Base-by-base conservation (phyloP, 306 rosid genomes). In the Cajanus cajan region DNA sequence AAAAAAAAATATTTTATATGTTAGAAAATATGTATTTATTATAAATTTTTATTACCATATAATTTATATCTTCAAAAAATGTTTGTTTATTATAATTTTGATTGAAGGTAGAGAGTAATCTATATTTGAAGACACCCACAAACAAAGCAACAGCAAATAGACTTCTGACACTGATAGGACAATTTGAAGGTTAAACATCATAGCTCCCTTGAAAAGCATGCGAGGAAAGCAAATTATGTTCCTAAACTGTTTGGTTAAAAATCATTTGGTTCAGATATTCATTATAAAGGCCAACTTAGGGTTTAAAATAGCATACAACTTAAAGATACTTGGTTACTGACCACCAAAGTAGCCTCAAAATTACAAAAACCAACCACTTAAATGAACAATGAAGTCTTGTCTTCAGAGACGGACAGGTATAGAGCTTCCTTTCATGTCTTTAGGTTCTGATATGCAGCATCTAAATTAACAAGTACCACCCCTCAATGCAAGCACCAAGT, bases 401-500 rank as follows among this genome's bases (percentile, higher is more conserved):
- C 64, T 68, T 40, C 78, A 82, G 45, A 78, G 70, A 77, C 15
- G 19, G 36, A 67, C 62, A 16, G 51, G 39, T 74, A 74, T 55
- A 77, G 24, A 63, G 63, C 80, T 80, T 71, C 82, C 40, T 40
- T 61, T 74, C 65, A 50, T n/a, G 80, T 31, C 79, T 80, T 78
- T 22, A 37, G 48, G 74, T 67, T 83, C 81, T 78, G 68, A 79
- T 65, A 83, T n/a, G 68, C 83, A 51, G 68, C 83, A 51, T 75
- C 25, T 40, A 71, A 68, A 36, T 72, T 86, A 88, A 36, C 34
- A 66, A 76, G 28, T 54, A 71, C 98, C 99, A 71, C 96, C 99
- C 76, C 97, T 90, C 78, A 95, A 85, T 55, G 98, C 99, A 64
- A 95, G 98, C 81, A 95, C 96, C 74, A 95, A 86, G 84, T 95